These are phyloP conservation scores for Podila epigama DNA, from an alignment of 192 early-diverging fungal genomes.

Conservation along the genomic window DNA sequence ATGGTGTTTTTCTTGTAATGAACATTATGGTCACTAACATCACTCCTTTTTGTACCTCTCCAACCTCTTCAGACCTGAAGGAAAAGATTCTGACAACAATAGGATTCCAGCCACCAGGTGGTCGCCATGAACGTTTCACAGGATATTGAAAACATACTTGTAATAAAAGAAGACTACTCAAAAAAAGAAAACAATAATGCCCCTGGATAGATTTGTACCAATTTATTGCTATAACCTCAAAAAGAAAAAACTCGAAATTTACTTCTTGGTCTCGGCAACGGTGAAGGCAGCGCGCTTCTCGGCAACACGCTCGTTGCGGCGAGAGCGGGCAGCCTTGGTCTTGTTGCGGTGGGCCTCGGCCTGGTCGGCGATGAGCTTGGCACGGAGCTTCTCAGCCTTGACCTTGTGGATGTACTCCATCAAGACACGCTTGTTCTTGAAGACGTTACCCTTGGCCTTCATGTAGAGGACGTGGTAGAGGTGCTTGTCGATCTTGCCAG, in stretches of 20 bases:
- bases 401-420: conserved; percentile 99
- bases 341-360: conserved; percentile 95
- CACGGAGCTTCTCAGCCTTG: conserved; percentile 96
- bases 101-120: conserved; percentile 26
- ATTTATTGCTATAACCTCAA: not conserved
- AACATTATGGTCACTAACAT: not conserved
- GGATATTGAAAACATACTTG: conserved; percentile 4
- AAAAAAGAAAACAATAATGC: conserved; percentile 8
- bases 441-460: conserved; percentile 99
- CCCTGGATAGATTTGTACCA: not conserved
- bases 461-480: conserved; percentile 96
- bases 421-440: conserved; percentile 99
- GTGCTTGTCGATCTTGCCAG: conserved; percentile 97
- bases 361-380: conserved; percentile 90
- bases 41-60: not conserved
- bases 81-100: conserved; percentile 20
- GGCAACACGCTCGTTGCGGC: conserved; percentile 81
- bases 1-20: not conserved
- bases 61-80: conserved; percentile 12
- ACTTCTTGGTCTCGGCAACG: conserved; percentile 49
- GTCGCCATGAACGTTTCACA: conserved; percentile 33
- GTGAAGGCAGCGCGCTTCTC: conserved; percentile 89
- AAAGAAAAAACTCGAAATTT: conserved; percentile 25
- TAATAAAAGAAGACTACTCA: not conserved
- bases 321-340: conserved; percentile 93